Conservation (phyloP, 2,329 filamentous ascomycete species). For the Cladophialophora yegresii region DNA sequence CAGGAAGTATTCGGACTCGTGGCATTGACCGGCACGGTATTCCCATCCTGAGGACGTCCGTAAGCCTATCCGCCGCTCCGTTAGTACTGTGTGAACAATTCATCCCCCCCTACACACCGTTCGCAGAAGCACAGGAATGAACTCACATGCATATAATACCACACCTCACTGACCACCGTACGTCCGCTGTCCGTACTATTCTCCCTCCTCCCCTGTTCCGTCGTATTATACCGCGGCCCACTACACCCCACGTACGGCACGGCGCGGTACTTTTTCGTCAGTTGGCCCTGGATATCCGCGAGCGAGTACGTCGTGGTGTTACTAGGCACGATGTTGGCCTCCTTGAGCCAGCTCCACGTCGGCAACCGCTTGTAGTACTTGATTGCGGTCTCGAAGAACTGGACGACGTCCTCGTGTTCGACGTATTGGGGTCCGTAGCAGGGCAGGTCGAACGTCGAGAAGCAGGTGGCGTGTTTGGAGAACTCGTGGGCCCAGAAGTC, state of each 20-base stretch:
- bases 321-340: conserved; percentile 57
- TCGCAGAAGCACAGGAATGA: no score
- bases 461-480: conserved; percentile 69
- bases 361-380: conserved; percentile 61
- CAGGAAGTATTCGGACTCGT: conserved; percentile 33
- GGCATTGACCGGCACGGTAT: conserved; percentile 46
- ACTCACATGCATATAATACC: conserved; percentile 64
- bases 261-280: conserved; percentile 56
- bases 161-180: conserved; percentile 63
- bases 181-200: conserved; percentile 58
- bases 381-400: conserved; percentile 64
- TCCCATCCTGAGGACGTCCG: conserved; percentile 58
- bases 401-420: conserved; percentile 61
- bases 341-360: conserved; percentile 62
- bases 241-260: conserved; percentile 64
- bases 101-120: no score
- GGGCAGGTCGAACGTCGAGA: conserved; percentile 63
- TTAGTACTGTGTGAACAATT: no score
- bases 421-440: conserved; percentile 64
- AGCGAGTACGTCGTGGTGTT: conserved; percentile 62
- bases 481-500: conserved; percentile 69
- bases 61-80: conserved; percentile 36
- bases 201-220: conserved; percentile 53
- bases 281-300: conserved; percentile 53
- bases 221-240: conserved; percentile 63